These are phyloP conservation scores for Onygenales sp. DNA, from an alignment of 2,329 filamentous ascomycete species.

Conservation along the genomic window DNA sequence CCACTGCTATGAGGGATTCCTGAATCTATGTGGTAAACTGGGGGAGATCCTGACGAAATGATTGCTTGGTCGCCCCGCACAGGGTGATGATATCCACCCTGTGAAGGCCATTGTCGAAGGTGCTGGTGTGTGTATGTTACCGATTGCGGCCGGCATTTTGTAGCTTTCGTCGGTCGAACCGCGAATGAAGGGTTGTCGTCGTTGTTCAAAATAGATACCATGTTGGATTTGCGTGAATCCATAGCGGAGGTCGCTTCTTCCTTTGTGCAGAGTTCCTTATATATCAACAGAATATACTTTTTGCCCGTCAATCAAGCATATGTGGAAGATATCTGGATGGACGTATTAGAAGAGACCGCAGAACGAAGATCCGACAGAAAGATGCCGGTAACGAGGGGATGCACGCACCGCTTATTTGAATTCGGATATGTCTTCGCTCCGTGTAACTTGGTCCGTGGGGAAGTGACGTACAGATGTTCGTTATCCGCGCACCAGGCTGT, in stretches of 20 bases:
- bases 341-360: neutral
- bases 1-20: neutral
- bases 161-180: constrained; percentile 22
- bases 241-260: constrained; percentile 12
- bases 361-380: neutral
- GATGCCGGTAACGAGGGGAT: neutral
- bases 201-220: constrained; percentile 38
- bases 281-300: neutral
- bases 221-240: constrained; percentile 23
- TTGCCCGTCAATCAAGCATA: neutral
- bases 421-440: neutral
- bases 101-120: constrained; percentile 2
- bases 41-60: neutral
- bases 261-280: neutral
- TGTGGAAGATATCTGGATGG: neutral
- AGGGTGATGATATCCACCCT: constrained; percentile 3
- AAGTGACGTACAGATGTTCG: neutral
- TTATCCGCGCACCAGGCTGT: neutral
- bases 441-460: neutral
- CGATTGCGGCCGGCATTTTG: constrained; percentile 1
- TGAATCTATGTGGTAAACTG: neutral
- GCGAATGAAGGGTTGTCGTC: constrained; percentile 39
- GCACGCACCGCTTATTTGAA: neutral
- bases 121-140: constrained; percentile 5
- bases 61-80: constrained; percentile 2